These are phyloP conservation scores for Akanthomyces muscarius DNA, from an alignment of 2,329 filamentous ascomycete species.

Conservation along the genomic window DNA sequence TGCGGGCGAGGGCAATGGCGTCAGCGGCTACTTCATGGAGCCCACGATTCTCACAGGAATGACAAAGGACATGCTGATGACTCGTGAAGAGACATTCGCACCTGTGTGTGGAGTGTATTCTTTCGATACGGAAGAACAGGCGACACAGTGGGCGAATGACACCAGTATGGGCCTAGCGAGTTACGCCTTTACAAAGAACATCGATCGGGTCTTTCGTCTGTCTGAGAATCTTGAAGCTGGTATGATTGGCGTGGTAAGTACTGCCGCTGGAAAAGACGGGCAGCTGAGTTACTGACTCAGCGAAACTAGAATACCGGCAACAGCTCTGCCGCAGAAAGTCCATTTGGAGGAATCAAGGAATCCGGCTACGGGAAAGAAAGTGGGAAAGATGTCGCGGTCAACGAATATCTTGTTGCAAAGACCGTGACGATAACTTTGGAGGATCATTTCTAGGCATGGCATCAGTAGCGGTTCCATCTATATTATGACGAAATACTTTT, in stretches of 20 bases:
- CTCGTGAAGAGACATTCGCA: slow-evolving; percentile 68
- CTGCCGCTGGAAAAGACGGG: slow-evolving; percentile 20
- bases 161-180: slow-evolving; percentile 67
- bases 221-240: slow-evolving; percentile 46
- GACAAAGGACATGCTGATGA: slow-evolving; percentile 62
- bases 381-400: slow-evolving; percentile 44
- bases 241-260: slow-evolving; percentile 35
- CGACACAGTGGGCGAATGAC: slow-evolving; percentile 60
- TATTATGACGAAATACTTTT: not conserved
- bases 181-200: slow-evolving; percentile 60
- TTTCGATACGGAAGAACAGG: slow-evolving; percentile 67
- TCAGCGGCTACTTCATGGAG: slow-evolving; percentile 59
- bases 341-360: slow-evolving; percentile 47
- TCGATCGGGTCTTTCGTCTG: slow-evolving; percentile 39
- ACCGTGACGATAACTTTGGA: slow-evolving; percentile 42
- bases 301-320: slow-evolving; percentile 32
- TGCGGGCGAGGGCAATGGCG: slow-evolving; percentile 41
- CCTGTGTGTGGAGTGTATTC: slow-evolving; percentile 65
- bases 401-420: slow-evolving; percentile 45
- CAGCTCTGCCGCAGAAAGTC: slow-evolving; percentile 39
- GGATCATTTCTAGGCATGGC: slow-evolving; percentile 29
- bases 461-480: no score
- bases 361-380: slow-evolving; percentile 45
- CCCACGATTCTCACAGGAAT: slow-evolving; percentile 66
- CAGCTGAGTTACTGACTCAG: not conserved